Evolutionary conservation across 1,284 basidiomycete species (phyloP), one percentile per base, ranked within the genome.

Genomic region (Naganishia cerealis): DNA sequence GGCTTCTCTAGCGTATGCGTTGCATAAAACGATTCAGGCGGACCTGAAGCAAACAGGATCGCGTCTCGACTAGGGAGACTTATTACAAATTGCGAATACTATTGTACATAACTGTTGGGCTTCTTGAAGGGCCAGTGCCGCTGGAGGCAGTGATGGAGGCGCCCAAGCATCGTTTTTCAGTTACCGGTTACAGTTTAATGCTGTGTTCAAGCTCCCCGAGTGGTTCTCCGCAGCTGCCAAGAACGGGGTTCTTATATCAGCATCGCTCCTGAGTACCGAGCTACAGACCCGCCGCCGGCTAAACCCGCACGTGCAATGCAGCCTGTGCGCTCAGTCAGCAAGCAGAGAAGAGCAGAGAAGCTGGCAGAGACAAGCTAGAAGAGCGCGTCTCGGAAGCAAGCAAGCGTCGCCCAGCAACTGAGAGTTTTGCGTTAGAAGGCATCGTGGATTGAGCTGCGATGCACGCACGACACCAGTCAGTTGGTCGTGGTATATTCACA

Each of bases 21-120:
- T 81, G 52, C 73, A 77, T 59, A 72, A 69, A 61, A 75, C 73
- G 62, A 70, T 79, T 33, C 63, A 69, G 16, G 68, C 75, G 40
- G 76, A 77, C 29, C 29, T 68, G 29, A 54, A 46, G 39, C 57
- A 61, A 21, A 39, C 67, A 42, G 67, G 67, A 26, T 68, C 67
- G 39, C 52, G 67, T 21, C 53, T 68, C 39, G 67, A 68, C 54
- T 68, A 62, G 57, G 52, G 21, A 15, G 10, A 36, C 3, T 46
- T 42, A 29, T 58, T 58, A 46, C 13, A 26, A 29, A 26, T 9
- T 33, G 18, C 1, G 7, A 58, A 29, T n/a, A 15, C 21, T 58
- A 21, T 24, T 50, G 46, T 50, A 50, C 24, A 50, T n/a, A 24
- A 9, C 46, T 0, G 21, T 24, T 24, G 46, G 1, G n/a, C 46